These are phyloP conservation scores for Hymenoscyphus fraxineus DNA, from an alignment of 2,329 filamentous ascomycete species.

Conservation along the genomic window DNA sequence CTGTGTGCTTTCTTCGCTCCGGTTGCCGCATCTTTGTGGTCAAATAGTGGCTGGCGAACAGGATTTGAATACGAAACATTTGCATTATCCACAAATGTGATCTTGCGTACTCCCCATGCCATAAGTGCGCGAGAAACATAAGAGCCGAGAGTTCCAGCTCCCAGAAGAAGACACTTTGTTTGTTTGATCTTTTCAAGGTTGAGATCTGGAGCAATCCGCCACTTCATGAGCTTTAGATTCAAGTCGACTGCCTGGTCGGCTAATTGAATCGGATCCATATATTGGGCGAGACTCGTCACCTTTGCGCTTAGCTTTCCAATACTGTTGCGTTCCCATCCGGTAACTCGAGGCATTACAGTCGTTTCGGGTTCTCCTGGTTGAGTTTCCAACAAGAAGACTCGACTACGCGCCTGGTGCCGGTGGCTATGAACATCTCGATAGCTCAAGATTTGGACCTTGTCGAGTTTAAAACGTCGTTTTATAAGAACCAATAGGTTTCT, in stretches of 20 bases:
- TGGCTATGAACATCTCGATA: slow-evolving; percentile 80
- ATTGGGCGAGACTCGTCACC: slow-evolving; percentile 79
- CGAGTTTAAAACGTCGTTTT: slow-evolving; percentile 73
- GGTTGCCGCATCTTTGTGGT: slow-evolving; percentile 80
- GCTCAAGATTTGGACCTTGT: slow-evolving; percentile 77
- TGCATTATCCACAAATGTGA: slow-evolving; percentile 94
- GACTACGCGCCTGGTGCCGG: slow-evolving; percentile 75
- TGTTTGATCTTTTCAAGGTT: slow-evolving; percentile 85
- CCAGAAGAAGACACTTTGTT: slow-evolving; percentile 84
- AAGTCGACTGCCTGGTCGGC: slow-evolving; percentile 94
- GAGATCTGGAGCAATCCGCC: slow-evolving; percentile 86
- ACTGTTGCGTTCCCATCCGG: slow-evolving; percentile 88
- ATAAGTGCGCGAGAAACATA: slow-evolving; percentile 90
- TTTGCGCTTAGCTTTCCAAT: slow-evolving; percentile 74
- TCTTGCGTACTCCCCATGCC: slow-evolving; percentile 92
- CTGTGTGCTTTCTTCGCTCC: slow-evolving; percentile 78
- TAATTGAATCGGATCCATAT: slow-evolving; percentile 84
- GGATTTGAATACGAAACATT: slow-evolving; percentile 94
- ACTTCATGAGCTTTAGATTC: slow-evolving; percentile 98
- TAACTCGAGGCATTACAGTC: slow-evolving; percentile 74
- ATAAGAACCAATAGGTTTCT: slow-evolving; percentile 85
- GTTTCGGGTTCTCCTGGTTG: slow-evolving; percentile 27
- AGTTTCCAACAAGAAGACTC: slow-evolving; percentile 57
- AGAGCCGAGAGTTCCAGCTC: slow-evolving; percentile 87
- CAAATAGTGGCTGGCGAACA: slow-evolving; percentile 88